Evolutionary conservation across 2,329 filamentous ascomycete species (phyloP).

Genomic region (Fusarium hainanense): DNA sequence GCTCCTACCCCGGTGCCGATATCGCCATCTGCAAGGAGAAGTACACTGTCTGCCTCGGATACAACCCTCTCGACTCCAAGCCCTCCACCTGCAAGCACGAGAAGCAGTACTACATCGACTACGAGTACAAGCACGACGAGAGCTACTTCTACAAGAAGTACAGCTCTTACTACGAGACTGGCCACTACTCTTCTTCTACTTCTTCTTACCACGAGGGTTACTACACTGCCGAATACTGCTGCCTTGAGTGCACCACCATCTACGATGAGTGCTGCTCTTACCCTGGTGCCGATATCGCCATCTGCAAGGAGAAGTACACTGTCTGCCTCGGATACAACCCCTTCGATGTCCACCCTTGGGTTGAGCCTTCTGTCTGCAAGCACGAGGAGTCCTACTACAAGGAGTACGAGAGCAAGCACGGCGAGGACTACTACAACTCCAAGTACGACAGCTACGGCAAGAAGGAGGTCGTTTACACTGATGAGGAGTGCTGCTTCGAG

Average conservation of each 20-base stretch:
- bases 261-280: slow-evolving; percentile 29
- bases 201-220: slow-evolving; percentile 21
- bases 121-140: slow-evolving; percentile 21
- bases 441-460: slow-evolving; percentile 5
- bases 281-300: slow-evolving; percentile 8
- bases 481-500: slow-evolving; percentile 29
- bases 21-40: slow-evolving; percentile 20
- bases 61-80: slow-evolving; percentile 24
- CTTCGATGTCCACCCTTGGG: slow-evolving; percentile 6
- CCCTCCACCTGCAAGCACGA: slow-evolving; percentile 32
- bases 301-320: slow-evolving; percentile 29
- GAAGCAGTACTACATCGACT: slow-evolving; percentile 25
- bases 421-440: slow-evolving; percentile 15
- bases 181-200: not conserved
- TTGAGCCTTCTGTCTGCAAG: slow-evolving; percentile 27
- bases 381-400: slow-evolving; percentile 29
- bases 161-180: slow-evolving; percentile 4
- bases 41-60: slow-evolving; percentile 32
- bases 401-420: slow-evolving; percentile 18
- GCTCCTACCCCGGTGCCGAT: not conserved
- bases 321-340: slow-evolving; percentile 33
- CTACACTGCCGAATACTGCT: slow-evolving; percentile 35
- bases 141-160: slow-evolving; percentile 21
- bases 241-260: slow-evolving; percentile 26
- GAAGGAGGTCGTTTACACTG: not conserved